Evolutionary conservation across 83 land plant genomes (phyloP), one percentile per base, ranked within the genome.

Genomic region (Larix sibirica): DNA sequence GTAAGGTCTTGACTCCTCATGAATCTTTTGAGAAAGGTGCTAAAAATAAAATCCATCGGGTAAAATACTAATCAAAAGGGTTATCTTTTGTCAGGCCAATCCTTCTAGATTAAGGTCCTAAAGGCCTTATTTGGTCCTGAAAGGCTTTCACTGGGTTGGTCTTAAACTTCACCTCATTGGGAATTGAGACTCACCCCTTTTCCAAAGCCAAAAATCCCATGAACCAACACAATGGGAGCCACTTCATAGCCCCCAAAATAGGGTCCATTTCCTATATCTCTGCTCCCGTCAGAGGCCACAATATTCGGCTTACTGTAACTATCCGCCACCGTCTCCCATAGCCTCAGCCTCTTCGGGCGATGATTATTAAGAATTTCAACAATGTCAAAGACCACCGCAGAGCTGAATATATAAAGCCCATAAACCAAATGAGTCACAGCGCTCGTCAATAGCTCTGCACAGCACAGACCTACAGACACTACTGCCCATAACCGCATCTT

Each of bases 121-220:
- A 50, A 10, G 56, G 9, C 56, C 56, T 50, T 50, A 50, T 50
- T 50, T 50, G 56, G 2, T 50, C 56, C 56, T 50, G 56, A 50
- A 10, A 50, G 13, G 13, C 13, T 47, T 50, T 50, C 56, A 50
- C 13, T 9, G 12, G 56, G 13, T 50, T 47, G 54, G 54, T 9
- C 54, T 10, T 47, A 47, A 47, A 18, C 81, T 24, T 23, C 50
- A 31, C 20, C 14, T 21, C 31, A 50, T 28, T 6, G 20, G 8
- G 18, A 50, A 24, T 23, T 10, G 66, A n/a, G 10, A 69, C 90
- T 40, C 83, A 93, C 95, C 89, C 94, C 95, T 87, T 91, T 88
- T 44, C 98, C 98, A 78, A 94, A 96, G 33, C 98, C 98, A 81
- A 96, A 96, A n/a, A 96, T 94, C 47, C 98, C 98, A 83, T 96